Evolutionary conservation across 352 stramenopile species (phyloP).

Genomic region (Phytophthora vignae): DNA sequence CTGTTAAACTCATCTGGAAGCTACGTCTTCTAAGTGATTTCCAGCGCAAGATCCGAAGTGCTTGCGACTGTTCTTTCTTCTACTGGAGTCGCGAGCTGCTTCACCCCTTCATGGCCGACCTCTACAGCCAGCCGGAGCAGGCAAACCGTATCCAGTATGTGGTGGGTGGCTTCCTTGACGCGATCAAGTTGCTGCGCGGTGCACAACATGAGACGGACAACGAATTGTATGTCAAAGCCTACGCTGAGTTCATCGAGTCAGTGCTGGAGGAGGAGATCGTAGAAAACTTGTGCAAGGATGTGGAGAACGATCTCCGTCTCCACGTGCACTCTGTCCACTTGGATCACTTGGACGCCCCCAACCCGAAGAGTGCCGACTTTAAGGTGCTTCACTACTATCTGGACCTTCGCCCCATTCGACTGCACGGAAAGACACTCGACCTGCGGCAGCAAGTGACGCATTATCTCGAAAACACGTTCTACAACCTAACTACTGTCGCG

Average conservation of each 20-base stretch:
- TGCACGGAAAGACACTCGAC: constrained; percentile 91
- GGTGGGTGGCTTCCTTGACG: constrained; percentile 81
- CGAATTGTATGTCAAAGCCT: constrained; percentile 70
- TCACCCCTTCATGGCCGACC: constrained; percentile 82
- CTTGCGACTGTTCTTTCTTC: constrained; percentile 93
- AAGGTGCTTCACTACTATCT: constrained; percentile 90
- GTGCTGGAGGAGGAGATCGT: constrained; percentile 91
- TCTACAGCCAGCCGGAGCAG: constrained; percentile 86
- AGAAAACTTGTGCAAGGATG: constrained; percentile 90
- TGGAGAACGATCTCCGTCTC: constrained; percentile 94
- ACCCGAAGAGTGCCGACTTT: constrained; percentile 85
- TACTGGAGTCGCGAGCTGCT: constrained; percentile 94
- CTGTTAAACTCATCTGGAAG: constrained; percentile 87
- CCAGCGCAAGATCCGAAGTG: constrained; percentile 84
- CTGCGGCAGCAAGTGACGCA: constrained; percentile 89
- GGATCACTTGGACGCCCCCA: constrained; percentile 87
- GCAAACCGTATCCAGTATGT: constrained; percentile 88
- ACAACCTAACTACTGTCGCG: constrained; percentile 94
- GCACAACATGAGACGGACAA: constrained; percentile 84
- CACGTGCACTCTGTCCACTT: constrained; percentile 91
- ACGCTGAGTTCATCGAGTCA: constrained; percentile 81
- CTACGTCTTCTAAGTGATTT: constrained; percentile 90
- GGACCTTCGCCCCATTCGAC: constrained; percentile 83
- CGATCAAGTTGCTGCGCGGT: constrained; percentile 75
- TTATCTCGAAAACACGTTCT: constrained; percentile 96